Evolutionary conservation across 495 filamentous ascomycete genomes (phyloP).

Genomic region (Neurospora sp.): DNA sequence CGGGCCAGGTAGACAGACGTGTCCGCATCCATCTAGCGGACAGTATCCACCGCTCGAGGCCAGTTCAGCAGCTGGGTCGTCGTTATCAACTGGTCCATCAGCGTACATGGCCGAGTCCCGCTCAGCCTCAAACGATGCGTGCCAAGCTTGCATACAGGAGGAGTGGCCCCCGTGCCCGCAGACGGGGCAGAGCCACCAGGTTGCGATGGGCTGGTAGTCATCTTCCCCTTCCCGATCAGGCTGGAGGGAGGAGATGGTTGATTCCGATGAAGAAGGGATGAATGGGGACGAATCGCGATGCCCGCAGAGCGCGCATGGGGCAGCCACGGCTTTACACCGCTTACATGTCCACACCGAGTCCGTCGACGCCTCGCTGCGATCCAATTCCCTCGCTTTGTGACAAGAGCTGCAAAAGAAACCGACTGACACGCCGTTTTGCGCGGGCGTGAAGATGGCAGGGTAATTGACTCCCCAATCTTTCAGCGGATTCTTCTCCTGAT

Average conservation of each 20-base stretch:
- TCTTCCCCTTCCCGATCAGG: neutral
- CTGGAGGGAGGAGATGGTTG: neutral
- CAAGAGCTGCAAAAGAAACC: slow-evolving; percentile 42
- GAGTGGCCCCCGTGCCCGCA: slow-evolving; percentile 70
- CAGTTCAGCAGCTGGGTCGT: slow-evolving; percentile 18
- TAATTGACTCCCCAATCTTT: slow-evolving; percentile 39
- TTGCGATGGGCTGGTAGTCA: slow-evolving; percentile 19
- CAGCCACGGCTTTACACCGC: slow-evolving; percentile 33
- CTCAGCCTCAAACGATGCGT: slow-evolving; percentile 23
- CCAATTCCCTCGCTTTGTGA: slow-evolving; percentile 42
- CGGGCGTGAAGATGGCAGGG: slow-evolving; percentile 49
- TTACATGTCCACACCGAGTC: slow-evolving; percentile 38
- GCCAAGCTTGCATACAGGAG: slow-evolving; percentile 59
- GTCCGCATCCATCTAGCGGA: slow-evolving; percentile 61
- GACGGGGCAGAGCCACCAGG: slow-evolving; percentile 63
- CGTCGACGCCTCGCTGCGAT: slow-evolving; percentile 19
- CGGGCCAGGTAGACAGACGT: slow-evolving; percentile 59
- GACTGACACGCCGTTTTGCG: slow-evolving; percentile 35
- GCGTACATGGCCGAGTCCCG: neutral
- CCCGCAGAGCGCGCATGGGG: slow-evolving; percentile 36
- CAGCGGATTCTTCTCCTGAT: slow-evolving; percentile 8
- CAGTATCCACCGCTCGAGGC: slow-evolving; percentile 59
- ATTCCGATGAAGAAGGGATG: slow-evolving; percentile 1
- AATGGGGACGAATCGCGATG: slow-evolving; percentile 23
- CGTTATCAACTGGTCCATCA: slow-evolving; percentile 3